Percentiles rank a stretch among this genome's conserved stretches.
Conservation (phyloP, 169 alveolate species). For the Theileria orientalis region DNA sequence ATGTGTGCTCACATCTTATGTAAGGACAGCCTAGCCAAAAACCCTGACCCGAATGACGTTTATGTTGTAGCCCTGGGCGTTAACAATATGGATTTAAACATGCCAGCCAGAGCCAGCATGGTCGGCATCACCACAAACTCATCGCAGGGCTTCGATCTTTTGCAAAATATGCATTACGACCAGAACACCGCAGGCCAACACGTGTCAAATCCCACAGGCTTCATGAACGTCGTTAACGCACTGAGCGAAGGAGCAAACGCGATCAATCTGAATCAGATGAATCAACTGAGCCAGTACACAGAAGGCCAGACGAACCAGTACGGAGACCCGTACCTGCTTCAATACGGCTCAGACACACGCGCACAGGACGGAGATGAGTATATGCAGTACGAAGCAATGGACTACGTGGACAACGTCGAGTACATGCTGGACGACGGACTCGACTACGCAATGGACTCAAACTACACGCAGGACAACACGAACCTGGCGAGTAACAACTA, state of each 20-base stretch:
- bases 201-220: neutral
- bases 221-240: neutral
- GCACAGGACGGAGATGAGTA: slow-evolving; percentile 18
- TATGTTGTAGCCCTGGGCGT: slow-evolving; percentile 14
- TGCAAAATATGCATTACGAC: slow-evolving; percentile 15
- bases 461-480: slow-evolving; percentile 16
- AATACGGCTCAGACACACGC: too few species aligned
- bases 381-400: slow-evolving; percentile 3
- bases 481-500: slow-evolving; percentile 14
- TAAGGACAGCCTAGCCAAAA: too few species aligned
- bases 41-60: too few species aligned
- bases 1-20: too few species aligned
- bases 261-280: neutral
- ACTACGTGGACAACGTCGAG: slow-evolving; percentile 12
- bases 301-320: neutral
- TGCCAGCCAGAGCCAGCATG: neutral
- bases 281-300: slow-evolving; percentile 8
- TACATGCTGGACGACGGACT: slow-evolving; percentile 6
- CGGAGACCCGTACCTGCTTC: slow-evolving; percentile 6
- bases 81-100: slow-evolving; percentile 8
- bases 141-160: slow-evolving; percentile 14
- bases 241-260: neutral
- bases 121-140: slow-evolving; percentile 3
- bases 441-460: slow-evolving; percentile 8
- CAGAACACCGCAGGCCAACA: neutral